Conservation (phyloP, 345 rosid genomes). For the Populus simonii region DNA sequence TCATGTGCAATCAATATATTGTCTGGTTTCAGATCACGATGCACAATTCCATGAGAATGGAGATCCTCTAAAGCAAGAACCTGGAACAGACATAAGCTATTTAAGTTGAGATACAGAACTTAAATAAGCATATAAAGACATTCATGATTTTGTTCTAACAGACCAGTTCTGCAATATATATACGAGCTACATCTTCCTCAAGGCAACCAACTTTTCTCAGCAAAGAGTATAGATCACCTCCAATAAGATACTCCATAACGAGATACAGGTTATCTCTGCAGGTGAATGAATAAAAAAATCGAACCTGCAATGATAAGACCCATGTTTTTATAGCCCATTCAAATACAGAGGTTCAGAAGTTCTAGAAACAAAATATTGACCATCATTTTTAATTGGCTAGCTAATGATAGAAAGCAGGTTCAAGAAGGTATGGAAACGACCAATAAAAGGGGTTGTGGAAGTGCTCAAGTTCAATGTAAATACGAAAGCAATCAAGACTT, state of each 20-base stretch:
- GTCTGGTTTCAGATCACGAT: conserved; percentile 85
- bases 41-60: conserved; percentile 73
- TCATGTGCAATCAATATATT: conserved; percentile 76
- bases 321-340: conserved; percentile 1
- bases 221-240: conserved; percentile 78
- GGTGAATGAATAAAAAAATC: conserved; percentile 78
- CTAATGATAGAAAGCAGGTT: not conserved
- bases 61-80: conserved; percentile 89
- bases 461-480: not conserved
- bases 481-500: conserved; percentile 8
- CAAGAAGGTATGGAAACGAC: not conserved
- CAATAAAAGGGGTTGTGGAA: not conserved
- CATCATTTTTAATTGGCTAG: conserved; percentile 1
- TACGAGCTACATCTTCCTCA: conserved; percentile 70
- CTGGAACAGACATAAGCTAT: conserved; percentile 36
- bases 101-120: conserved; percentile 6
- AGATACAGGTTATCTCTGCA: conserved; percentile 84
- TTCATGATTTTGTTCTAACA: conserved; percentile 24
- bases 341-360: conserved; percentile 8
- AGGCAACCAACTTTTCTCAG: conserved; percentile 79
- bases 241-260: conserved; percentile 92
- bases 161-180: conserved; percentile 83
- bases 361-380: not conserved
- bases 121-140: conserved; percentile 7
- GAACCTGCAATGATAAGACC: conserved; percentile 56